phyloP scores from a whole-genome alignment of 2,329 filamentous ascomycete genomes.

The Xylaria sp. region DNA sequence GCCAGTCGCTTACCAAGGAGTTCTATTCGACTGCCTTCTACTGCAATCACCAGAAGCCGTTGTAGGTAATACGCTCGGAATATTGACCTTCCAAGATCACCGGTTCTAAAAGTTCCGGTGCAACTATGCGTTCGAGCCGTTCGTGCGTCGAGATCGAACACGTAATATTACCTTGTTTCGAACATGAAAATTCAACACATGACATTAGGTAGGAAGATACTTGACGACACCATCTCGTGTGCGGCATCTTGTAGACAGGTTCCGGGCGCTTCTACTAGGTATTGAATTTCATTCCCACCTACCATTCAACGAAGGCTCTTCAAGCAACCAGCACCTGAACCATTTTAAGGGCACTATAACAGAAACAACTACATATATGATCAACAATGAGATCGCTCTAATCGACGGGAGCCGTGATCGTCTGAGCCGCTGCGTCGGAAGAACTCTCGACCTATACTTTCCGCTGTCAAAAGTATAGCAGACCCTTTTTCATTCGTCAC shows the following conservation, averaged over 20 bases:
- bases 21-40: too few species aligned
- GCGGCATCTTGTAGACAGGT: not conserved
- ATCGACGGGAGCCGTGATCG: not conserved
- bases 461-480: not conserved
- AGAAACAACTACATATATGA: conserved; percentile 9
- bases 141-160: too few species aligned
- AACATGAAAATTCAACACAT: not conserved
- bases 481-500: conserved; percentile 1
- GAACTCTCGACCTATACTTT: not conserved
- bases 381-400: not conserved
- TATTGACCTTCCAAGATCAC: too few species aligned
- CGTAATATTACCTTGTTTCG: not conserved
- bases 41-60: too few species aligned
- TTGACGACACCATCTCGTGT: not conserved
- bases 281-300: not conserved
- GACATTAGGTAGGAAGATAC: not conserved
- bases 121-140: too few species aligned
- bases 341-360: not conserved
- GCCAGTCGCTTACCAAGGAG: too few species aligned
- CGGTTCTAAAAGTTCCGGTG: too few species aligned
- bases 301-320: not conserved
- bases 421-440: conserved; percentile 1
- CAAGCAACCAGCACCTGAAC: not conserved
- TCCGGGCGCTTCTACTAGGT: not conserved
- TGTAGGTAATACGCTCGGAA: too few species aligned